Percentiles rank a stretch among this genome's conserved stretches.
These are phyloP conservation scores for Suillus clintonianus DNA, from an alignment of 768 basidiomycete species.

Conservation along the genomic window DNA sequence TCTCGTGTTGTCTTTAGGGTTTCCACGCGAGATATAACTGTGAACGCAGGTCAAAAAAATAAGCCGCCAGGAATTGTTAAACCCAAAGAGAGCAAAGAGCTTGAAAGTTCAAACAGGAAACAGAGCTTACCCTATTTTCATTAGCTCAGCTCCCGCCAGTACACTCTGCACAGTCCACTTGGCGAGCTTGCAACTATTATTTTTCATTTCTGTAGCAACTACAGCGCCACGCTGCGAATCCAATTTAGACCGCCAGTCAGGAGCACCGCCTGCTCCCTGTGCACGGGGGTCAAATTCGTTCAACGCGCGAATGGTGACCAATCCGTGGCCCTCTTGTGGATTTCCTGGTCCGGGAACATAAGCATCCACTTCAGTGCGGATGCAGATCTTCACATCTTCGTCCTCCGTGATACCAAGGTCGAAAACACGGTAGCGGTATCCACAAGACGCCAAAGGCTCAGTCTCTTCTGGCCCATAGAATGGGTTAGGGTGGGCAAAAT, in stretches of 20 bases:
- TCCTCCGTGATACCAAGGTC: constrained; percentile 90
- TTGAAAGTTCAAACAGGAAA: background rate
- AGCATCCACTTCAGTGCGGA: constrained; percentile 96
- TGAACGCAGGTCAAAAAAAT: constrained; percentile 6
- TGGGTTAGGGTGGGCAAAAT: constrained; percentile 88
- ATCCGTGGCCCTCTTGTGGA: constrained; percentile 68
- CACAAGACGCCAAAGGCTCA: constrained; percentile 93
- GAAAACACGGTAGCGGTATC: constrained; percentile 94
- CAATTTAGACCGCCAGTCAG: constrained; percentile 98
- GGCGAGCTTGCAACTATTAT: constrained; percentile 96
- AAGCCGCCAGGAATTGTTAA: constrained; percentile 12
- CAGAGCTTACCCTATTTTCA: constrained; percentile 92
- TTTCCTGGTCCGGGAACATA: constrained; percentile 65
- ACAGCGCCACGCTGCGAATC: constrained; percentile 97
- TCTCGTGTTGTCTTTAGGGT: constrained; percentile 91
- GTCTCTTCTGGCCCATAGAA: constrained; percentile 95
- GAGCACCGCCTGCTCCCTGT: constrained; percentile 88
- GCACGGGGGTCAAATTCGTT: constrained; percentile 96
- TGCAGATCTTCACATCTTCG: constrained; percentile 87
- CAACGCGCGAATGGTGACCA: constrained; percentile 90
- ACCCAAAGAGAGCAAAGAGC: background rate
- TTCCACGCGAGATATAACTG: constrained; percentile 94
- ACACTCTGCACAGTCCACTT: constrained; percentile 97
- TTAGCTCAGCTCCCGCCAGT: constrained; percentile 90
- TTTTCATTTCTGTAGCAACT: constrained; percentile 99